Percentiles rank a stretch among this genome's conserved stretches.
Conservation (phyloP, 2,329 filamentous ascomycete species). For the Conoideocrella luteorostrata region DNA sequence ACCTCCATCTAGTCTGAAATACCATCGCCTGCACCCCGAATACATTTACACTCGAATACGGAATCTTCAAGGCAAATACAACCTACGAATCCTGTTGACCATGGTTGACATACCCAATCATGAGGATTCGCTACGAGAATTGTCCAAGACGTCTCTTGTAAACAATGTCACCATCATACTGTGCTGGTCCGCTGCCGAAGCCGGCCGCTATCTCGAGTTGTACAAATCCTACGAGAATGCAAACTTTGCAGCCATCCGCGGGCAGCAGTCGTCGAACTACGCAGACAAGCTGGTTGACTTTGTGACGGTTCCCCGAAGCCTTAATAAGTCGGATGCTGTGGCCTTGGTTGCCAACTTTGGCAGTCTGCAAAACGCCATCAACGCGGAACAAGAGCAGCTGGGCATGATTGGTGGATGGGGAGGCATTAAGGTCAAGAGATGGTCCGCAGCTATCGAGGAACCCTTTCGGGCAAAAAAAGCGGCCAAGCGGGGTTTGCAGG, state of each 20-base stretch:
- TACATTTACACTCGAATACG: slow-evolving; percentile 95
- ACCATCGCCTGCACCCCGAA: slow-evolving; percentile 93
- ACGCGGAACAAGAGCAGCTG: slow-evolving; percentile 81
- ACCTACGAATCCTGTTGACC: slow-evolving; percentile 74
- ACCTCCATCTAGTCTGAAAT: slow-evolving; percentile 73
- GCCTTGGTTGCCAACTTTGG: slow-evolving; percentile 89
- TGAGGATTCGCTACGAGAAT: slow-evolving; percentile 79
- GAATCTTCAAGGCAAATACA: slow-evolving; percentile 76
- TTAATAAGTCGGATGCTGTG: slow-evolving; percentile 94
- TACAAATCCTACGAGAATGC: slow-evolving; percentile 95
- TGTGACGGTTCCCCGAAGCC: slow-evolving; percentile 77
- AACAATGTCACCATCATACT: slow-evolving; percentile 90
- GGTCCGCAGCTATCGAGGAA: slow-evolving; percentile 75
- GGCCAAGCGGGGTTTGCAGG: slow-evolving; percentile 37
- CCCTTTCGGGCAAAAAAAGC: slow-evolving; percentile 74
- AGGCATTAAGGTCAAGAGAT: slow-evolving; percentile 85
- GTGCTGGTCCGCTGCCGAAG: slow-evolving; percentile 92
- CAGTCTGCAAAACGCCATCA: slow-evolving; percentile 77
- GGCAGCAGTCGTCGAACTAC: slow-evolving; percentile 77
- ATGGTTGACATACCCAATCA: slow-evolving; percentile 97
- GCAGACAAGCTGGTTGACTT: slow-evolving; percentile 86
- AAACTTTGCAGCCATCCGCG: slow-evolving; percentile 70
- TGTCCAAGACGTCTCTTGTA: slow-evolving; percentile 86
- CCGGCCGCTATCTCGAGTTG: slow-evolving; percentile 85
- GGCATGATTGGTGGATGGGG: slow-evolving; percentile 86